Percentiles rank a stretch among this genome's conserved stretches.
These are phyloP conservation scores for Cruciata laevipes DNA, from an alignment of 257 asterid species.

Conservation along the genomic window DNA sequence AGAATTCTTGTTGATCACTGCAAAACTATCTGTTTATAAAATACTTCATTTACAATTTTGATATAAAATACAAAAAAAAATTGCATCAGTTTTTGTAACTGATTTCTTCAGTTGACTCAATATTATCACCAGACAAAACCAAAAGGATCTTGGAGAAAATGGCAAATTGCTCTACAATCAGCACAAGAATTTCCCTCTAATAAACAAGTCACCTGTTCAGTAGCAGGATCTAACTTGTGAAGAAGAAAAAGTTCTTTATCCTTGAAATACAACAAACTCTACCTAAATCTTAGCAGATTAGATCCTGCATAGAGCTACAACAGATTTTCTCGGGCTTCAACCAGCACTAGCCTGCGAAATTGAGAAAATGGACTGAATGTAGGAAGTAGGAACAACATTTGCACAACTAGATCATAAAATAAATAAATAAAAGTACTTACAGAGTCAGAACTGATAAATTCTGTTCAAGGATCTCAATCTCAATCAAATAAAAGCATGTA, in stretches of 20 bases:
- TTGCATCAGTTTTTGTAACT: too few relatives aligned
- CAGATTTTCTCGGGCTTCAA: conserved; percentile 1
- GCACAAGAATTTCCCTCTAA: too few relatives aligned
- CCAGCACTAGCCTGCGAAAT: conserved; percentile 1
- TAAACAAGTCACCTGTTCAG: not conserved
- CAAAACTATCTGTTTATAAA: too few relatives aligned
- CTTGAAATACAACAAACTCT: not conserved
- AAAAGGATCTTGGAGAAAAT: too few relatives aligned
- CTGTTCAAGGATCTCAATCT: not conserved
- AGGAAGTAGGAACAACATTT: not conserved
- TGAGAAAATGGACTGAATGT: not conserved
- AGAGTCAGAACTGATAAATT: not conserved
- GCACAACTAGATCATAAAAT: not conserved
- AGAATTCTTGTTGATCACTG: too few relatives aligned
- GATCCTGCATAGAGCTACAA: not conserved
- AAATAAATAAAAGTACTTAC: too few relatives aligned
- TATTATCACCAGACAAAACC: too few relatives aligned
- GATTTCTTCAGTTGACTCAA: too few relatives aligned
- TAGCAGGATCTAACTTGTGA: not conserved
- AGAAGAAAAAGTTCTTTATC: not conserved
- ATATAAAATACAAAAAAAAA: too few relatives aligned
- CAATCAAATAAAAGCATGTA: not conserved
- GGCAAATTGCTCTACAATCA: too few relatives aligned
- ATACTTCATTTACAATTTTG: too few relatives aligned
- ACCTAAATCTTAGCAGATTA: not conserved